Conservation (phyloP, 768 basidiomycete species). For the Russula foetens region DNA sequence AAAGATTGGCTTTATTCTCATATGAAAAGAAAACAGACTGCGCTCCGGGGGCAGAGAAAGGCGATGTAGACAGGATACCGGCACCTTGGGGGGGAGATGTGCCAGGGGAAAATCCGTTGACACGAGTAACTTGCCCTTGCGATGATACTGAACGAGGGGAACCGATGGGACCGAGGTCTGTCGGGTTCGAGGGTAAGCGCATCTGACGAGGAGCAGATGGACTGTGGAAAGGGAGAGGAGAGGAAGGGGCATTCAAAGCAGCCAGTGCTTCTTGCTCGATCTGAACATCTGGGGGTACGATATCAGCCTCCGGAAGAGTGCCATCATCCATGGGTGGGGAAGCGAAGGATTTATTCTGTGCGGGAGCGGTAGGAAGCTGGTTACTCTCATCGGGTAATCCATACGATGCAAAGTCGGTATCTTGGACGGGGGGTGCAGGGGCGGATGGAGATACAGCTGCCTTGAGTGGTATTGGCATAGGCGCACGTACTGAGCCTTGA, state of each 20-base stretch:
- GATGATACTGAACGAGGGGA: slow-evolving; percentile 46
- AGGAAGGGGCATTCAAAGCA: slow-evolving; percentile 27
- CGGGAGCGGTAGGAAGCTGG: slow-evolving; percentile 39
- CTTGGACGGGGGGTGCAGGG: slow-evolving; percentile 68
- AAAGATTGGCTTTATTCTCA: slow-evolving; percentile 21
- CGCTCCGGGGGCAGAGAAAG: slow-evolving; percentile 68
- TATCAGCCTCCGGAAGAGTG: slow-evolving; percentile 7
- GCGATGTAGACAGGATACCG: slow-evolving; percentile 48
- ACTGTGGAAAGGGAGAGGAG: slow-evolving; percentile 45
- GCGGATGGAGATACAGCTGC: slow-evolving; percentile 68
- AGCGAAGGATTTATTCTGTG: slow-evolving; percentile 24
- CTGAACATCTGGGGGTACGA: background rate
- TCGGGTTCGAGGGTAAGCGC: slow-evolving; percentile 29
- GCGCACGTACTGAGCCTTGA: slow-evolving; percentile 41
- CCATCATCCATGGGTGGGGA: slow-evolving; percentile 7
- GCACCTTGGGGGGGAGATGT: slow-evolving; percentile 44
- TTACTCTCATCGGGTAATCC: slow-evolving; percentile 54
- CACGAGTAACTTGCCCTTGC: slow-evolving; percentile 29
- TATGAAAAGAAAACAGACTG: slow-evolving; percentile 46
- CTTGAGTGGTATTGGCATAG: slow-evolving; percentile 61
- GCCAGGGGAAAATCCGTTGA: slow-evolving; percentile 46
- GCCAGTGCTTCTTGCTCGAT: slow-evolving; percentile 4
- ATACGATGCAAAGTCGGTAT: slow-evolving; percentile 67
- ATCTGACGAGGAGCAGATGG: slow-evolving; percentile 44
- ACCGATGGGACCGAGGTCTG: slow-evolving; percentile 77